A percentile compares a stretch with the other conserved stretches of the same genome.
phyloP scores from a whole-genome alignment of 768 basidiomycete species.

The Porpolomopsis calyptriformis region DNA sequence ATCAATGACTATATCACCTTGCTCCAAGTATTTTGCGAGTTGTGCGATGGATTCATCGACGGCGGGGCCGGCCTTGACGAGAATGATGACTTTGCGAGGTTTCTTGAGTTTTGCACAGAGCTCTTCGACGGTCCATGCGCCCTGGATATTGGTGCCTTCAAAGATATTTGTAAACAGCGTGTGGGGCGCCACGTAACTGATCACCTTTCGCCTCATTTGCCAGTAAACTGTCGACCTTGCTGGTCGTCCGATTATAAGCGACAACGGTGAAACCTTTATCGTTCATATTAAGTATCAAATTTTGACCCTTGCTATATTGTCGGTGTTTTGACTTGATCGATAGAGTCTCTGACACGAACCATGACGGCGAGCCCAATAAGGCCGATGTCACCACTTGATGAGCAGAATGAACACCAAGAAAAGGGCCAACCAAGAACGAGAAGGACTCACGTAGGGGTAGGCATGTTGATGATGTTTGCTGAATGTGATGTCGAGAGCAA shows the following conservation, averaged over 20 bases:
- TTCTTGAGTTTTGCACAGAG: slow-evolving; percentile 85
- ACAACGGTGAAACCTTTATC: slow-evolving; percentile 98
- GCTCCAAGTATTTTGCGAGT: slow-evolving; percentile 80
- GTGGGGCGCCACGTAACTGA: slow-evolving; percentile 5
- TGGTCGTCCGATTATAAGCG: slow-evolving; percentile 93
- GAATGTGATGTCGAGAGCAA: background rate
- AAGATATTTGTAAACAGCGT: slow-evolving; percentile 7
- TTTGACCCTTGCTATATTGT: slow-evolving; percentile 62
- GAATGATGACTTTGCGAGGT: slow-evolving; percentile 94
- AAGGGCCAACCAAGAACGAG: slow-evolving; percentile 5
- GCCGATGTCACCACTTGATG: slow-evolving; percentile 84
- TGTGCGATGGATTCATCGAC: slow-evolving; percentile 93
- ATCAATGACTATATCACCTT: slow-evolving; percentile 98
- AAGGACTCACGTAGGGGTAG: slow-evolving; percentile 14
- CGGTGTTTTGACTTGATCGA: slow-evolving; percentile 4
- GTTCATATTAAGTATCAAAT: slow-evolving; percentile 97
- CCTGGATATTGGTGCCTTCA: slow-evolving; percentile 87
- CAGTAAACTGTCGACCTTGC: slow-evolving; percentile 94
- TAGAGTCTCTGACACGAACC: slow-evolving; percentile 40
- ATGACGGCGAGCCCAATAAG: slow-evolving; percentile 98
- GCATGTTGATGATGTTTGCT: background rate
- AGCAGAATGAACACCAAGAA: slow-evolving; percentile 8
- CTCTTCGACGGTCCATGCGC: slow-evolving; percentile 90
- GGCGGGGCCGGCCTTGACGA: slow-evolving; percentile 95
- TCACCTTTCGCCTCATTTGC: slow-evolving; percentile 96